A percentile compares a stretch with the other conserved stretches of the same genome.
phyloP scores from a whole-genome alignment of 805 yeast species.

The Yarrowia osloensis region DNA sequence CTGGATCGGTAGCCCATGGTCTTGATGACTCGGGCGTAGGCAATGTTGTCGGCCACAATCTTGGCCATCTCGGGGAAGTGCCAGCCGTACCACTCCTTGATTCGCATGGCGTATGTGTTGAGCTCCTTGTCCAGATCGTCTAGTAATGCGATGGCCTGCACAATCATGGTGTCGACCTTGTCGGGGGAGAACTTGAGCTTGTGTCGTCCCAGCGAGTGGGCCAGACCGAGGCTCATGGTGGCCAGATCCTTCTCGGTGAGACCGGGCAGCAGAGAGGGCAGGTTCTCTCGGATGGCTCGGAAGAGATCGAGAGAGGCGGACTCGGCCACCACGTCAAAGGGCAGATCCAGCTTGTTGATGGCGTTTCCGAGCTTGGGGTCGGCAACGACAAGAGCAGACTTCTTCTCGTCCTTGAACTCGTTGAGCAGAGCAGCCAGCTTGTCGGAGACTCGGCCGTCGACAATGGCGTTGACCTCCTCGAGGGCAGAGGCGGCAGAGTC shows the following conservation, averaged over 20 bases:
- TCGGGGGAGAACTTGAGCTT: conserved; percentile 97
- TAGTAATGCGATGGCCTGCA: conserved; percentile 95
- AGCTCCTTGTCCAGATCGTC: conserved; percentile 98
- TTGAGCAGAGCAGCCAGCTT: conserved; percentile 71
- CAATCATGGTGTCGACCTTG: conserved; percentile 98
- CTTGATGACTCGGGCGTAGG: conserved; percentile 59
- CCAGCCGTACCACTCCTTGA: conserved; percentile 98
- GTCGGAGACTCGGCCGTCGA: conserved; percentile 91
- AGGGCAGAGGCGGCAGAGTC: conserved; percentile 92
- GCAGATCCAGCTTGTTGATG: conserved; percentile 81
- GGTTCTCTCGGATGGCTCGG: conserved; percentile 92
- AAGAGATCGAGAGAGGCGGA: conserved; percentile 92
- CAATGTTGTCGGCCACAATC: conserved; percentile 85
- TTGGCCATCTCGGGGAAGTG: conserved; percentile 97
- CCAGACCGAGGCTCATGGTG: conserved; percentile 97
- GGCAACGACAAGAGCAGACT: conserved; percentile 84
- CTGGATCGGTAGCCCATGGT: conserved; percentile 85
- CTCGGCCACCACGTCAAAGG: conserved; percentile 87
- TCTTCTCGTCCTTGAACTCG: conserved; percentile 49
- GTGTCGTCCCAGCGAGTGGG: conserved; percentile 98
- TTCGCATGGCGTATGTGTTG: conserved; percentile 96
- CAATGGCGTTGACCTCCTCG: conserved; percentile 88
- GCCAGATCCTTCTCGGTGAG: conserved; percentile 78
- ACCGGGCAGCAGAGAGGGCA: conserved; percentile 94
- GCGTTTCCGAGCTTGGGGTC: conserved; percentile 96